Evolutionary conservation across 108 stramenopile genomes (phyloP).

Genomic region (Parmales sp.): DNA sequence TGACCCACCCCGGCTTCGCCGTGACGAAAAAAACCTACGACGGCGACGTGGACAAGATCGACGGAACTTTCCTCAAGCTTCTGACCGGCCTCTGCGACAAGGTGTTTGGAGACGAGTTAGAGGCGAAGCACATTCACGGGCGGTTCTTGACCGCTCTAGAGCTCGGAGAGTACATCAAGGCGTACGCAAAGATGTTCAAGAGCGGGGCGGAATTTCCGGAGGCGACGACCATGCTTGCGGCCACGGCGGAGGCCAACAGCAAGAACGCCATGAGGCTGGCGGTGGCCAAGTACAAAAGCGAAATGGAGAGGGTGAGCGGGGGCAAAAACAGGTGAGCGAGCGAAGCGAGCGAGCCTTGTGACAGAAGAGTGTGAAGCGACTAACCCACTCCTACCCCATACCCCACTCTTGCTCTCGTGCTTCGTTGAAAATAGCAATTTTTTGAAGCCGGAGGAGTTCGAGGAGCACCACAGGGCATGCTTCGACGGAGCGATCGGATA

Average conservation of each 20-base stretch:
- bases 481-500: constrained; percentile 38
- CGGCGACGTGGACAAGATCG: constrained; percentile 73
- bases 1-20: constrained; percentile 91
- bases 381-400: too few species aligned
- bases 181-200: constrained; percentile 86
- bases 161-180: constrained; percentile 76
- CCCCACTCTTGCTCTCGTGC: too few species aligned
- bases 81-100: constrained; percentile 74
- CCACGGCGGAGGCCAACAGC: constrained; percentile 91
- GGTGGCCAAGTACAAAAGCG: constrained; percentile 62
- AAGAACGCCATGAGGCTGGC: constrained; percentile 69
- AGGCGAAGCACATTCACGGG: constrained; percentile 76
- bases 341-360: too few species aligned
- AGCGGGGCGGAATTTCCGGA: constrained; percentile 78
- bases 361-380: too few species aligned
- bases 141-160: constrained; percentile 71
- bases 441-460: constrained; percentile 58
- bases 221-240: constrained; percentile 89
- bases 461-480: constrained; percentile 47
- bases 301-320: constrained; percentile 79
- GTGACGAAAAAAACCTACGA: constrained; percentile 87
- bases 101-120: constrained; percentile 59
- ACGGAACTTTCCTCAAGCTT: constrained; percentile 64
- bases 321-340: constrained; percentile 50
- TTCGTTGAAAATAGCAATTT: too few species aligned